Percentiles rank a stretch among this genome's conserved stretches.
phyloP scores from a whole-genome alignment of 768 basidiomycete species.

The Tricholoma matsutake region DNA sequence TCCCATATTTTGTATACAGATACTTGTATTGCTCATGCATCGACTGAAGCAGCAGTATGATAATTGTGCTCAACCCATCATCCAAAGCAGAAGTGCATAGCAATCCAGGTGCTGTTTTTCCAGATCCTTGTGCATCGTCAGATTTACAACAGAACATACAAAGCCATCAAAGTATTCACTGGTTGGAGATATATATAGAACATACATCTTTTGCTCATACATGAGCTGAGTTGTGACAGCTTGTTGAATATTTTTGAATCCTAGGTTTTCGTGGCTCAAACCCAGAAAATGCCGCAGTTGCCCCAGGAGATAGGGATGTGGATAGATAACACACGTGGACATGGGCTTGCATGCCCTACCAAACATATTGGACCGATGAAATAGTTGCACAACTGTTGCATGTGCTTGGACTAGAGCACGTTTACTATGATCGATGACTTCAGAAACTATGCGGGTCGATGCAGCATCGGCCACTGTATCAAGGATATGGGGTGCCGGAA shows the following conservation, averaged over 20 bases:
- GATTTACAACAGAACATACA: background rate
- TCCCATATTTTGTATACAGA: background rate
- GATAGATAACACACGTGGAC: background rate
- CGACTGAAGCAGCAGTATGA: conserved; percentile 10
- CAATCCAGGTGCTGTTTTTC: conserved; percentile 10
- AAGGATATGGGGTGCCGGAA: background rate
- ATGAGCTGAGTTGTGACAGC: background rate
- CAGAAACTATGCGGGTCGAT: background rate
- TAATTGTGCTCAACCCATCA: conserved; percentile 9
- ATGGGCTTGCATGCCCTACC: background rate
- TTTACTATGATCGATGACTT: background rate
- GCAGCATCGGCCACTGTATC: background rate
- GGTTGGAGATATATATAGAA: conserved; percentile 8
- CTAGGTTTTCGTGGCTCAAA: background rate
- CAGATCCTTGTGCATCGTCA: conserved; percentile 3
- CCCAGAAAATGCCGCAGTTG: background rate
- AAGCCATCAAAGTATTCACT: background rate
- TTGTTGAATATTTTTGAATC: background rate
- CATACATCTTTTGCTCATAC: conserved; percentile 1
- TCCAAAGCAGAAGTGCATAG: background rate
- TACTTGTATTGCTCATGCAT: conserved; percentile 15
- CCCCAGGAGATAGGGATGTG: background rate
- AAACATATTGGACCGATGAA: background rate
- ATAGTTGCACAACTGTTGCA: background rate
- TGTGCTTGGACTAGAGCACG: background rate